Base-by-base conservation (phyloP, 768 basidiomycete genomes). In the Exidia glandulosa region DNA sequence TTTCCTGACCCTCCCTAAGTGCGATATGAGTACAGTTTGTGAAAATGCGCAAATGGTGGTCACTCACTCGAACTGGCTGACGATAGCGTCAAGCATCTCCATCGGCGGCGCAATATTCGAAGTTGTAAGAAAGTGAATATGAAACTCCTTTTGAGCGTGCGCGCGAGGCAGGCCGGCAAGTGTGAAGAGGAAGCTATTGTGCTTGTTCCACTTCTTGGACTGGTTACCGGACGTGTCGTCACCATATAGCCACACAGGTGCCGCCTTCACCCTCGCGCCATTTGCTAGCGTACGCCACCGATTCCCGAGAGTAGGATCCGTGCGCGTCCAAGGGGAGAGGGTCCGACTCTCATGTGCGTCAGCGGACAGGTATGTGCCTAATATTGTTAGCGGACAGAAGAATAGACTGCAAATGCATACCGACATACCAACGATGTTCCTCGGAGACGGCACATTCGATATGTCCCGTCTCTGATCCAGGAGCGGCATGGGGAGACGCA, bases 201-300 rank as follows among this genome's bases (percentile, higher is more conserved):
- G 68, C 31, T 69, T 66, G 45, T 69, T 70, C 70, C 69, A 71
- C 14, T 66, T 63, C 48, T 70, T 69, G 0, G 65, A 70, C 0
- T 65, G 34, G 36, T 71, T 70, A 0, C 68, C 70, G 0, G 67
- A 71, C 2, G 67, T 69, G 37, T 71, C 68, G 33, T 70, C 66
- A n/a, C 65, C 64, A 50, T 68, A 70, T 1, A 63, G 29, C 66
- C 66, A 66, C 2, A 70, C 13, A 14, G 64, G 62, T 3, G 66
- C 58, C 6, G 57, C n/a, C 14, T 34, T 13, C 23, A 68, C 64
- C 9, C 55, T 32, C 36, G 57, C 41, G 6, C 67, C 65, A 2
- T 47, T 10, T 7, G 63, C 60, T 5, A 14, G 19, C 2, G 33
- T 41, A 29, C 57, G 48, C 65, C 62, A 66, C 3, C 9, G 59